phyloP scores from a whole-genome alignment of 257 asterid species.

The Jacaranda mimosifolia region DNA sequence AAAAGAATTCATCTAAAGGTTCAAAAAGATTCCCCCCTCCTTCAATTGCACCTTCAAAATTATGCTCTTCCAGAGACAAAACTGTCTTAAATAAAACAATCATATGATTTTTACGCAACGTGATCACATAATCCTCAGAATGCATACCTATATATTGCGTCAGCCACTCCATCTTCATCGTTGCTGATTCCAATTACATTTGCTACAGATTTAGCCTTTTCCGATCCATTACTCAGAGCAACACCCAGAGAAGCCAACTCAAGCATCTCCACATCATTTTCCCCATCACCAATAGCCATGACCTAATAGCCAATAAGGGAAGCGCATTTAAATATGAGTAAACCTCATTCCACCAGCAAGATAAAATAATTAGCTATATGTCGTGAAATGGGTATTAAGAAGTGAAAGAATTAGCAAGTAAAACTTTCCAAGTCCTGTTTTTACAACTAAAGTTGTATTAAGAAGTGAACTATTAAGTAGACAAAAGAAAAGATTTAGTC shows the following conservation, averaged over 20 bases:
- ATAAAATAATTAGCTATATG: not conserved
- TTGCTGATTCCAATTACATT: constrained; percentile 87
- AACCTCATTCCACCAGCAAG: not conserved
- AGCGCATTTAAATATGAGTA: constrained; percentile 5
- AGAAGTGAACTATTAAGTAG: not conserved
- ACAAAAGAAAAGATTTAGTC: not conserved
- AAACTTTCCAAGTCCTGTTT: not conserved
- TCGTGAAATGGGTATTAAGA: too few species aligned
- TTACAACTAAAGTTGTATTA: not conserved
- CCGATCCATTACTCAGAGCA: constrained; percentile 90
- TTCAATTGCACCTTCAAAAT: constrained; percentile 3
- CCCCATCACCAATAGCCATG: constrained; percentile 99
- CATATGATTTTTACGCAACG: constrained; percentile 6
- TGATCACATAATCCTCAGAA: constrained; percentile 55
- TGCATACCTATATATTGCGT: constrained; percentile 90
- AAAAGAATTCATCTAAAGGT: not conserved
- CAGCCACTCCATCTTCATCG: constrained; percentile 97
- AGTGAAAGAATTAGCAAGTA: too few species aligned
- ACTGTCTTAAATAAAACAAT: not conserved
- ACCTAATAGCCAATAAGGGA: constrained; percentile 47
- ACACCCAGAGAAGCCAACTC: constrained; percentile 90
- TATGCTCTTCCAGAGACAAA: constrained; percentile 3
- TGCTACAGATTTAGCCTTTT: constrained; percentile 89
- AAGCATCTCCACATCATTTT: constrained; percentile 98
- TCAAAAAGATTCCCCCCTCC: not conserved